Base-by-base conservation (phyloP, 2,329 filamentous ascomycete species). In the Chalaropsis thielavioides region DNA sequence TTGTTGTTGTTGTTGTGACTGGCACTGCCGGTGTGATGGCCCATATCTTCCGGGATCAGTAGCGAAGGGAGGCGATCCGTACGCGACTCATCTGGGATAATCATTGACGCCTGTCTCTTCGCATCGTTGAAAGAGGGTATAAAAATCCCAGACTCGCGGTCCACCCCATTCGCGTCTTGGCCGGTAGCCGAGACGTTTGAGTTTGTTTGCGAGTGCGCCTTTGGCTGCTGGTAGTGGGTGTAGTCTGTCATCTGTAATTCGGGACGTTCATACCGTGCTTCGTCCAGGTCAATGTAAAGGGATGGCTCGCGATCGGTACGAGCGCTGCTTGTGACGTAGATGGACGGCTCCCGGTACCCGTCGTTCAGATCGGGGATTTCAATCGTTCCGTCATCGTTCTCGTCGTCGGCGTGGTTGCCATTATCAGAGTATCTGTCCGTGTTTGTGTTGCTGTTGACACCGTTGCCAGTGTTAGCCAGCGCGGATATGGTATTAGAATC, bases 381-480 rank as follows among this genome's bases (percentile, higher is more conserved):
- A 58, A 67, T 67, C 8, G 62, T 67, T n/a, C 65, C 65, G n/a
- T 67, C 65, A 13, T 67, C 65, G 27, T 67, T 62, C 41, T 67
- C 65, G 19, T 62, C 49, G 54, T 66, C 64, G 1, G 58, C 41
- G 4, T 59, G 41, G 17, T 64, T 54, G 17, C 56, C 24, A n/a
- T 17, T 22, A 11, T 58, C 22, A 2, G 51, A 43, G 17, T 22
- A 58, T 7, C 31, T n/a, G 40, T 35, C 44, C 10, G 15, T 31
- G n/a, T 41, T 51, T 3, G 19, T 62, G 19, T 63, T 54, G 19
- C 17, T 40, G 8, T 38, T 49, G 27, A 15, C 24, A n/a, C 31
- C 31, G 35, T 65, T 61, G 7, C n/a, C 19, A 8, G 44, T 35
- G 13, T 35, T 31, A n/a, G 31, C 46, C 43, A 65, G 38, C 19